Base-by-base conservation (phyloP, 441 rosid genomes). In the Adansonia rubrostipa region DNA sequence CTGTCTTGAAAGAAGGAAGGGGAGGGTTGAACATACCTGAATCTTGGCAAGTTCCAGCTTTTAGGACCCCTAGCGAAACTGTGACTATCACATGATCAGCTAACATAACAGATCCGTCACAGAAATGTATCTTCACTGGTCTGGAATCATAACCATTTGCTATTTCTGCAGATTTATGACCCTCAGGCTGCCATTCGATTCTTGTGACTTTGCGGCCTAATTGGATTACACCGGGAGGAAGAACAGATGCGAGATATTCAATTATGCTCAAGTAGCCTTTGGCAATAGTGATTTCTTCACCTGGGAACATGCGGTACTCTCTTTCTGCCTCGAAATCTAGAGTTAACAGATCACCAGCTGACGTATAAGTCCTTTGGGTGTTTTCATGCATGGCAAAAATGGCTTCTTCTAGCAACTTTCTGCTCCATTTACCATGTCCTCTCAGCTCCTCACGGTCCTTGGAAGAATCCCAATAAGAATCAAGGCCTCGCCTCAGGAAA, bases 51-150 rank as follows among this genome's bases (percentile, higher is more conserved):
- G 87, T 87, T 73, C 92, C 96, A 53, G 97, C 91, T 84, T 96
- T 94, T 51, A 96, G 89, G 24, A 96, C 98, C 0, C 99, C 99
- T 42, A 96, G 75, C 58, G 99, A 94, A 50, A 96, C 96, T 63
- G 99, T 94, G 62, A 96, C 90, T 53, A 96, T 84, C 73, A 94
- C 96, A 84, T 96, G 99, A 90, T 96, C 98, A 40, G 98, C 99
- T 20, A 53, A 75, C 80, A 90, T 85, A 36, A 85, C 51, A 48
- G 99, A 92, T 74, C 97, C 98, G 71, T 96, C 99, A 42, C 81
- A 79, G 80, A 96, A 96, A 84, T 92, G 93, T 63, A 96, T 85
- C 85, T 87, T 92, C 71, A 96, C 97, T 15, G 93, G 94, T 74
- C 64, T 80, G 45, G 67, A 28, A 60, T 51, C 74, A 19, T 58